Evolutionary conservation across 2,329 filamentous ascomycete genomes (phyloP).

Genomic region (Thielaviopsis euricoi): DNA sequence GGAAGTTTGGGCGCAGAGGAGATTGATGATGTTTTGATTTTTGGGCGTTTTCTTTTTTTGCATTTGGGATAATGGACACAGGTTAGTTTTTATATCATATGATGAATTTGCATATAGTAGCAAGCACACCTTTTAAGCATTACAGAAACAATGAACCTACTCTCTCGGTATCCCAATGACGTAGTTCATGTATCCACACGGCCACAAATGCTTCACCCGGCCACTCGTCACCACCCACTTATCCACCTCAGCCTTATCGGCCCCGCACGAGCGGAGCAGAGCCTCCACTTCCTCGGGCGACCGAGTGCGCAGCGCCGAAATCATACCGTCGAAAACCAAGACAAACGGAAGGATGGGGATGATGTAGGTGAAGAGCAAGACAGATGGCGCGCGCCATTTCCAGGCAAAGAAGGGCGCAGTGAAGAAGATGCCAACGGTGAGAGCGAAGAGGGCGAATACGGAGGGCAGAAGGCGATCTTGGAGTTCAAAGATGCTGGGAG

Average conservation of each 20-base stretch:
- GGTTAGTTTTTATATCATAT: too few relatives aligned
- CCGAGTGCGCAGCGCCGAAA: slow-evolving; percentile 51
- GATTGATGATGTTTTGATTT: neutral
- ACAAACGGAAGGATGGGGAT: slow-evolving; percentile 52
- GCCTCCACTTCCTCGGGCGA: slow-evolving; percentile 47
- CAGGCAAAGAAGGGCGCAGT: slow-evolving; percentile 36
- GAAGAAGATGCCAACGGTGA: slow-evolving; percentile 35
- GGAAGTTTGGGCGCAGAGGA: neutral
- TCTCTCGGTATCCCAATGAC: slow-evolving; percentile 28
- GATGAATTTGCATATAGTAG: too few relatives aligned
- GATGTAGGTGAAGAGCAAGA: slow-evolving; percentile 48
- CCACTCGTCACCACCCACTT: slow-evolving; percentile 35
- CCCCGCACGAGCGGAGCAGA: slow-evolving; percentile 37
- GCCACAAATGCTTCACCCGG: slow-evolving; percentile 30
- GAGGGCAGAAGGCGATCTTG: slow-evolving; percentile 45
- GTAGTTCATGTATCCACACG: slow-evolving; percentile 34
- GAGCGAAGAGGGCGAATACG: slow-evolving; percentile 33
- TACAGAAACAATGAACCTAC: neutral
- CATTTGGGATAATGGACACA: too few relatives aligned
- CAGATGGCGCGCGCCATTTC: slow-evolving; percentile 34
- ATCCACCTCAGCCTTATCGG: slow-evolving; percentile 21
- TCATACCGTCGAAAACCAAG: slow-evolving; percentile 50
- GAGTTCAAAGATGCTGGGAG: slow-evolving; percentile 49
- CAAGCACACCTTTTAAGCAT: too few relatives aligned
- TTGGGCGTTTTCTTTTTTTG: neutral